phyloP scores from a whole-genome alignment of 495 filamentous ascomycete species.

The Lentithecium fluviatile region DNA sequence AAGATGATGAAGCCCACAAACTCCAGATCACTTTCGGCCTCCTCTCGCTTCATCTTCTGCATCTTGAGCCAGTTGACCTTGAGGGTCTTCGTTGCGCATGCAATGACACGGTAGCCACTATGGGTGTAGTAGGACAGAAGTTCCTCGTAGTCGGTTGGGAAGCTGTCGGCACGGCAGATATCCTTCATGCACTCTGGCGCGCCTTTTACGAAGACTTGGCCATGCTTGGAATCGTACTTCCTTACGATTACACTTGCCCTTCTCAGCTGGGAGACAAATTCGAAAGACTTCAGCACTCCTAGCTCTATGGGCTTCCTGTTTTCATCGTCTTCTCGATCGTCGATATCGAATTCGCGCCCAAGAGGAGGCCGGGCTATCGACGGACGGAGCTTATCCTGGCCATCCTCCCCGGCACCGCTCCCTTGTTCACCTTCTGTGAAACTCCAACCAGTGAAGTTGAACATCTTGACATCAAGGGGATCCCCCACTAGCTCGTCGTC shows the following conservation, averaged over 20 bases:
- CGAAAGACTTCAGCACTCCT: constrained; percentile 82
- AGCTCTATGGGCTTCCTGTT: constrained; percentile 64
- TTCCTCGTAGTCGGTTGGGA: constrained; percentile 88
- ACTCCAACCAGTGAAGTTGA: constrained; percentile 91
- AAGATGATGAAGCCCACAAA: constrained; percentile 98
- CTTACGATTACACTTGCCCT: constrained; percentile 90
- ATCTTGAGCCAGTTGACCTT: constrained; percentile 90
- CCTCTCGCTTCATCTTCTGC: constrained; percentile 83
- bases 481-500: constrained; percentile 90
- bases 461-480: constrained; percentile 97
- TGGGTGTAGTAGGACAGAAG: constrained; percentile 87
- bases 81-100: constrained; percentile 85
- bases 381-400: constrained; percentile 67
- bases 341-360: constrained; percentile 56
- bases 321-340: constrained; percentile 42
- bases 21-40: constrained; percentile 77
- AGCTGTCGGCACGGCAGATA: constrained; percentile 78
- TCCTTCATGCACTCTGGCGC: constrained; percentile 94
- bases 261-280: constrained; percentile 95
- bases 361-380: constrained; percentile 81
- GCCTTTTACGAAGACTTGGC: constrained; percentile 89
- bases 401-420: constrained; percentile 55
- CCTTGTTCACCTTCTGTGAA: constrained; percentile 80
- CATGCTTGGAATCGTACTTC: constrained; percentile 75
- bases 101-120: constrained; percentile 95